Evolutionary conservation across 129 eudicot species (phyloP).

Genomic region (Mikania micrantha): DNA sequence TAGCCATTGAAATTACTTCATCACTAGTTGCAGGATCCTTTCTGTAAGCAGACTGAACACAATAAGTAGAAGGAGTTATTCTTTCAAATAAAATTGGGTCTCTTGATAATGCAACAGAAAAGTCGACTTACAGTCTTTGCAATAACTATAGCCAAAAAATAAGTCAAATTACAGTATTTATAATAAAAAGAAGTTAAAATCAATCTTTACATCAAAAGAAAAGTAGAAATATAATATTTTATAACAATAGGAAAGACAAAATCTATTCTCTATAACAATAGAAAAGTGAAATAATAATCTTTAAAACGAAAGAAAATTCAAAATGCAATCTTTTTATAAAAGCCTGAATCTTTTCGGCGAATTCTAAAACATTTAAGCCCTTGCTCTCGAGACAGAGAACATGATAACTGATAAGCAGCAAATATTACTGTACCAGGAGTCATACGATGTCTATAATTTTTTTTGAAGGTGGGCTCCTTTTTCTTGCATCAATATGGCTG

Average conservation of each 20-base stretch:
- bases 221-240: not conserved
- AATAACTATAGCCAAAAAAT: not conserved
- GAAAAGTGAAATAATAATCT: not conserved
- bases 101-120: slow-evolving; percentile 93
- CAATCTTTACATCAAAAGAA: not conserved
- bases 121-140: slow-evolving; percentile 82
- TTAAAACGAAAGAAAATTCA: not conserved
- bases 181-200: not conserved
- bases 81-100: slow-evolving; percentile 89
- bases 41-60: slow-evolving; percentile 69
- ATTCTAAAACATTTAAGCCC: slow-evolving; percentile 76
- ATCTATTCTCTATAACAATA: not conserved
- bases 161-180: not conserved
- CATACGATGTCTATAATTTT: slow-evolving; percentile 80
- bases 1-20: slow-evolving; percentile 62
- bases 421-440: slow-evolving; percentile 98
- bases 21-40: slow-evolving; percentile 94
- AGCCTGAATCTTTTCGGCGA: slow-evolving; percentile 94
- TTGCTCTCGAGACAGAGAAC: slow-evolving; percentile 88
- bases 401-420: slow-evolving; percentile 95
- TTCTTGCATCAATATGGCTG: slow-evolving; percentile 81
- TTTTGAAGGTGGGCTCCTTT: slow-evolving; percentile 63
- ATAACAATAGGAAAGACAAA: not conserved
- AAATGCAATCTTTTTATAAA: not conserved
- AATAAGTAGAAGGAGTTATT: slow-evolving; percentile 88